Evolutionary conservation across 495 filamentous ascomycete genomes (phyloP), one percentile per base, ranked within the genome.

Genomic region (Polyplosphaeria fusca): DNA sequence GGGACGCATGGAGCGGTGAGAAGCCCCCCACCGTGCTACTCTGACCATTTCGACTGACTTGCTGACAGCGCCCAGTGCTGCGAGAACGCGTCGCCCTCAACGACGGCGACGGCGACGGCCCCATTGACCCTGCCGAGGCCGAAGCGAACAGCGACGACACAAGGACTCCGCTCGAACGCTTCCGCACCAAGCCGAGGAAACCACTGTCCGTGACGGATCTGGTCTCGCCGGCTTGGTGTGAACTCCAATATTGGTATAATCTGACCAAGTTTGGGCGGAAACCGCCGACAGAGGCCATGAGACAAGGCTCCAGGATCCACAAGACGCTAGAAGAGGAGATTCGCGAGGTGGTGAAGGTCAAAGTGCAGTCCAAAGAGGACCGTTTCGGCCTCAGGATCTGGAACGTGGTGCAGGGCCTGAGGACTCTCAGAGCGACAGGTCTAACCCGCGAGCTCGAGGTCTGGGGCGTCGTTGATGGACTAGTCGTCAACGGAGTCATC

Each of bases 181-280:
- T 95, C 67, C 85, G 93, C 20, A 82, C 80, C 1, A 77, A 79
- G 19, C 88, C 88, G 0, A 85, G 80, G 61, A 91, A 88, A 62
- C 80, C 87, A 0, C 80, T 98, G n/a, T 89, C 87, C 0, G 93
- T 98, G 3, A 88, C 89, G 1, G 93, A 98, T 70, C 68, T 98
- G 38, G 80, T 92, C 1, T 86, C 86, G 13, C 90, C 90, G 1
- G 82, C 91, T 7, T 98, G 93, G 93, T 98, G 93, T 68, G 94
- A 98, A 69, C 71, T 96, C 40, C 93, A 98, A 68, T 92, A 95
- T 62, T 87, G 82, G 77, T 97, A 90, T 73, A 85, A 81, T 0
- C 78, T 98, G 26, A 87, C 83, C 2, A 83, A 80, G 39, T 79
- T 86, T 64, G 94, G 94, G 16, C 79, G 77, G 62, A 91, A 85